Evolutionary conservation across 1,284 basidiomycete genomes (phyloP), one percentile per base, ranked within the genome.

Genomic region (Gymnopus androsaceus): DNA sequence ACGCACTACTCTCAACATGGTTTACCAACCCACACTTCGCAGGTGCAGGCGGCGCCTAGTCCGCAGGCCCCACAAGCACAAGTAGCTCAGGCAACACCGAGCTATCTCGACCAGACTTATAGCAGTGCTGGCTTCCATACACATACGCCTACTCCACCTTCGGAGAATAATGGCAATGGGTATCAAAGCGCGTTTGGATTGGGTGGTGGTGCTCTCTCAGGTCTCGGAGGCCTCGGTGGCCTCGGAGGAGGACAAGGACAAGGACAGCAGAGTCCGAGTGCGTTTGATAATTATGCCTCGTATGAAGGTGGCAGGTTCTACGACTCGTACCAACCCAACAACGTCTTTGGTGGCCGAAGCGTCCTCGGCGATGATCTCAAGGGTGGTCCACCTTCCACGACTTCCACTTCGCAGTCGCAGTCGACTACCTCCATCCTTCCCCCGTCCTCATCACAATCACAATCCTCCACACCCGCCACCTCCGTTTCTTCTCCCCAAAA

Each of bases 71-170:
- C n/a, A n/a, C n/a, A n/a, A n/a, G n/a, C 50, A 25, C 62, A 64
- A 44, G 63, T 54, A 30, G 62, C 65, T 5, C 75, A 76, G 40
- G 40, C 40, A 4, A 11, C 15, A 28, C 40, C 40, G 12, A 78
- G 61, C 60, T 90, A 88, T 64, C 88, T 87, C 76, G 79, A 88
- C 51, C 85, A 85, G 65, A 78, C 28, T 27, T 31, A 31, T 37
- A 36, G 34, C 19, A 21, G 42, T 5, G 19, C n/a, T 36, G 51
- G 51, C 12, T 53, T 56, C 48, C 30, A 45, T 76, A n/a, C n/a
- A n/a, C 85, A 90, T 64, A 77, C 85, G 0, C 81, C 86, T 6
- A 90, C 88, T 3, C 88, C 88, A 25, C 88, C 88, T 54, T 27
- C 51, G 9, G 85, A 87, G 64, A 74, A 73, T 21, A 87, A 88